These are phyloP conservation scores for Kodamaea leandrae DNA, from an alignment of 805 yeast species.

Conservation along the genomic window DNA sequence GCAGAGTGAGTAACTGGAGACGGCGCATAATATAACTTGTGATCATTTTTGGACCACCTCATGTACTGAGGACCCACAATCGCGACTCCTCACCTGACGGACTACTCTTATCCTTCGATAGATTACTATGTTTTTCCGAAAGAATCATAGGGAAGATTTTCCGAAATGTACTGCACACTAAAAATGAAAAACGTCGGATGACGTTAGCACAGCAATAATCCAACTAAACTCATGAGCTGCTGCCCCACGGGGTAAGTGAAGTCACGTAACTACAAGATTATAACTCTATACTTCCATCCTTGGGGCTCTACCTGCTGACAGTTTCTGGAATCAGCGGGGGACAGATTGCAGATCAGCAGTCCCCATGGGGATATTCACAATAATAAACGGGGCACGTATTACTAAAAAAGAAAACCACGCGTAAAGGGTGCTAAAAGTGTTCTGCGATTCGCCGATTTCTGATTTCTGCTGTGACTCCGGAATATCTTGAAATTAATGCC, in stretches of 20 bases:
- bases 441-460: too few relatives aligned
- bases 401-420: not conserved
- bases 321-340: too few relatives aligned
- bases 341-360: not conserved
- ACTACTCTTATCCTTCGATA: slow-evolving; percentile 1
- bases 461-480: too few relatives aligned
- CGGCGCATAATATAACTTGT: too few relatives aligned
- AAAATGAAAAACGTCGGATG: not conserved
- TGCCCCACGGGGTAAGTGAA: slow-evolving; percentile 1
- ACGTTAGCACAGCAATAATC: not conserved
- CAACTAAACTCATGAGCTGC: not conserved
- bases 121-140: slow-evolving; percentile 1
- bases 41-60: too few relatives aligned
- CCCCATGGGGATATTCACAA: slow-evolving; percentile 1
- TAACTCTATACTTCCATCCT: too few relatives aligned
- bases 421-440: too few relatives aligned
- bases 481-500: too few relatives aligned
- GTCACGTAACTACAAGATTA: not conserved
- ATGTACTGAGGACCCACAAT: too few relatives aligned
- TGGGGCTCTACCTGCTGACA: too few relatives aligned
- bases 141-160: not conserved
- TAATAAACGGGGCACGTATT: not conserved
- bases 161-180: slow-evolving; percentile 1
- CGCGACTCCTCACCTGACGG: slow-evolving; percentile 1
- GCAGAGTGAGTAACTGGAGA: too few relatives aligned